Base-by-base conservation (phyloP, 2,329 filamentous ascomycete genomes). In the Hypocrella siamensis region DNA sequence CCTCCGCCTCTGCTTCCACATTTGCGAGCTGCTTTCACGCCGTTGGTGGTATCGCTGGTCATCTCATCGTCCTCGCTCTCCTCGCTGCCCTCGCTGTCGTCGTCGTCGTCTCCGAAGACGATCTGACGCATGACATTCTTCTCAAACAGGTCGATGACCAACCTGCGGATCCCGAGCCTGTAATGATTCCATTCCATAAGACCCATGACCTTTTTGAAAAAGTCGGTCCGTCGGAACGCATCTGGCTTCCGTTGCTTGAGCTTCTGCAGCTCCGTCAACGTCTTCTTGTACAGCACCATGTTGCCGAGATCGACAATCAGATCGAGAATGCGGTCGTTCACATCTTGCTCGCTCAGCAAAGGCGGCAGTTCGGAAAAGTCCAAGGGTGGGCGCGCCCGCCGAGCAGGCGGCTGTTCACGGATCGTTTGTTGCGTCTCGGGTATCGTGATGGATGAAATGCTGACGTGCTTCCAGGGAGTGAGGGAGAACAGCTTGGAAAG, bases 91-190 rank as follows among this genome's bases (percentile, higher is more conserved):
- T 82, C 78, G 15, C 82, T 79, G 31, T 24, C 21, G 21, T 26
- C 25, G n/a, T 79, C 78, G 8, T 57, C 56, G 15, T 54, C 56
- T 15, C 80, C 79, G 35, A 93, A 75, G 10, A 98, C 80, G 37
- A 94, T 81, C 41, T 74, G 72, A 40, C 85, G 67, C 56, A 96
- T 66, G 27, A 96, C 82, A 36, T 72, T 77, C 56, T 88, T 90
- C 47, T 96, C 88, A 46, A 98, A 98, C 16, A 98, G 59, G 49
- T 96, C 90, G 37, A 96, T 76, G 22, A 93, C 80, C 56, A 93
- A 86, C 28, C 88, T 77, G 38, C 88, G 79, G 18, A 92, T 80
- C 2, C 78, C 79, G 3, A 98, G 67, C 16, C 85, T 73, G 54
- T 90, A 96, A 49, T 92, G 84, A 45, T 93, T 88, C 42, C 74